Evolutionary conservation across 306 rosid species (phyloP).

Genomic region (Urtica urens): DNA sequence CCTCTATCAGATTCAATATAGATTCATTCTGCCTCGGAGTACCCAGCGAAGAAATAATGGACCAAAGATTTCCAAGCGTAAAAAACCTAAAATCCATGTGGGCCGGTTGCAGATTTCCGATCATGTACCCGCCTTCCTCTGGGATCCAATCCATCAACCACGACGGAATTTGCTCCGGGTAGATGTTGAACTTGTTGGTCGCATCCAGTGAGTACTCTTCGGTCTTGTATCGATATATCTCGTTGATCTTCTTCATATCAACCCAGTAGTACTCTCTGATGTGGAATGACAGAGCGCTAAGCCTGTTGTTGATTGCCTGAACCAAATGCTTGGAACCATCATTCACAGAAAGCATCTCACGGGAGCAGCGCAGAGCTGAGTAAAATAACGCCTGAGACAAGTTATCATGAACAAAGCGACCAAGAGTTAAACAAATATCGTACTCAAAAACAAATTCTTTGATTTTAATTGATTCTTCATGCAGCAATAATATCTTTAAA

Average conservation of each 20-base stretch:
- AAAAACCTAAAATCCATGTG: slow-evolving; percentile 98
- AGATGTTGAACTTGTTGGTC: slow-evolving; percentile 85
- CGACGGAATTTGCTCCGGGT: slow-evolving; percentile 88
- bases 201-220: slow-evolving; percentile 91
- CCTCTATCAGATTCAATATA: slow-evolving; percentile 61
- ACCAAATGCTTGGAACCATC: slow-evolving; percentile 57
- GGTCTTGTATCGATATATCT: slow-evolving; percentile 90
- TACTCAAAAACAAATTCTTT: not conserved
- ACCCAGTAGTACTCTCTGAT: slow-evolving; percentile 93
- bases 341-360: slow-evolving; percentile 54
- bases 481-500: not conserved
- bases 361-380: slow-evolving; percentile 82
- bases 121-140: slow-evolving; percentile 75
- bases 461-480: not conserved
- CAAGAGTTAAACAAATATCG: slow-evolving; percentile 11
- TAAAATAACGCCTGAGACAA: slow-evolving; percentile 73
- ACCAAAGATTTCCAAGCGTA: slow-evolving; percentile 93
- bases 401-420: slow-evolving; percentile 10
- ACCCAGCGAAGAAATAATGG: slow-evolving; percentile 76
- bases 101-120: slow-evolving; percentile 94
- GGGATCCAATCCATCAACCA: slow-evolving; percentile 99
- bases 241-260: slow-evolving; percentile 77
- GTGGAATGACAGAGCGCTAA: slow-evolving; percentile 80
- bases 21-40: slow-evolving; percentile 79
- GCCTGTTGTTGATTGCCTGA: slow-evolving; percentile 74